phyloP scores from a whole-genome alignment of 441 rosid species.

The Adansonia madagascariensis region DNA sequence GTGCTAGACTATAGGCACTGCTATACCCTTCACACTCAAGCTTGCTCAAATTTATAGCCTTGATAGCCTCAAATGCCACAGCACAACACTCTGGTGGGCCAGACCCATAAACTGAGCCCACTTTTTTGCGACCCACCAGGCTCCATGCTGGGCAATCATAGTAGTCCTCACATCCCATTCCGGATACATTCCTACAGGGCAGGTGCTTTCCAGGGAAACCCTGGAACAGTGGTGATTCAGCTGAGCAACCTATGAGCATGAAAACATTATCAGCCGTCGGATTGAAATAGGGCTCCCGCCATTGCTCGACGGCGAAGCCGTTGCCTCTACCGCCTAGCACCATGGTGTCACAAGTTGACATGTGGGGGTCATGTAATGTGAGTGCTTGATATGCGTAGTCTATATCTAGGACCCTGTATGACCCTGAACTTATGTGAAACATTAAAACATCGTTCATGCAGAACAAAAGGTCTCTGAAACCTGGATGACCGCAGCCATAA shows the following conservation, averaged over 20 bases:
- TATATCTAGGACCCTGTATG: conserved; percentile 76
- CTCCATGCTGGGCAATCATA: conserved; percentile 76
- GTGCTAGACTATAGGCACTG: conserved; percentile 79
- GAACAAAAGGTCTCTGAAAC: conserved; percentile 72
- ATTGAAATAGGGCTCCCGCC: conserved; percentile 71
- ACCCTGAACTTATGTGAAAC: conserved; percentile 87
- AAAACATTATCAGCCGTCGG: conserved; percentile 78
- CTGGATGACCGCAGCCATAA: conserved; percentile 88
- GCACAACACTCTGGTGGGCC: conserved; percentile 86
- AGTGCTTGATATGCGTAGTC: conserved; percentile 79
- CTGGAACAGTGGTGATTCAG: conserved; percentile 63
- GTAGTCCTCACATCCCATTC: conserved; percentile 91
- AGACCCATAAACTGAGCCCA: conserved; percentile 41
- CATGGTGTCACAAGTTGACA: conserved; percentile 70
- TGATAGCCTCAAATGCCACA: conserved; percentile 70
- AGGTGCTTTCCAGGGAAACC: conserved; percentile 82
- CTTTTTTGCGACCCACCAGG: conserved; percentile 46
- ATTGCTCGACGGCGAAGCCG: conserved; percentile 74
- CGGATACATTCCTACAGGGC: conserved; percentile 83
- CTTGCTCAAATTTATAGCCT: conserved; percentile 65
- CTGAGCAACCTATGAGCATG: conserved; percentile 80
- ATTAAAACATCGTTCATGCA: conserved; percentile 80
- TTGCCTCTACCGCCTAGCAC: conserved; percentile 78
- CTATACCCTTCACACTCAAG: conserved; percentile 85
- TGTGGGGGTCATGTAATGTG: conserved; percentile 81